These are phyloP conservation scores for Dictyostelium intermedium DNA, from an alignment of 78 protist species.

Conservation along the genomic window DNA sequence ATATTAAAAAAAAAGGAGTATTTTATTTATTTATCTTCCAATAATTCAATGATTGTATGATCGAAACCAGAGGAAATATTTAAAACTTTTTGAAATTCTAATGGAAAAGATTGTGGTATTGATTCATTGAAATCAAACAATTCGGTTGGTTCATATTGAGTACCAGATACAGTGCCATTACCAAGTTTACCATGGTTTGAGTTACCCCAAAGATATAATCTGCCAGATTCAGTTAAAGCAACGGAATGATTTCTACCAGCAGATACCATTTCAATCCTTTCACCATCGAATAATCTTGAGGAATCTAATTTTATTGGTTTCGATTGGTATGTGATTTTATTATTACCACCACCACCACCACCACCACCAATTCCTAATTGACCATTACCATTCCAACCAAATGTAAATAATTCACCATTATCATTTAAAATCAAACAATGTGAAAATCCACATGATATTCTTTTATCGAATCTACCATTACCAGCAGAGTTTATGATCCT, in stretches of 20 bases:
- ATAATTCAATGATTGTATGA: conserved; percentile 13
- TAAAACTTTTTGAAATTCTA: conserved; percentile 12
- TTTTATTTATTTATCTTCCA: background rate
- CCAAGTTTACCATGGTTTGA: conserved; percentile 41
- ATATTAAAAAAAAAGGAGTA: background rate
- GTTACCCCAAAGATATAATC: conserved; percentile 20
- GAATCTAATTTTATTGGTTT: background rate
- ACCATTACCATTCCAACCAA: conserved; percentile 55
- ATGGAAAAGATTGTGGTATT: background rate
- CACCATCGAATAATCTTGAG: background rate
- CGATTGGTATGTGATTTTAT: background rate
- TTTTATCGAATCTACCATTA: background rate
- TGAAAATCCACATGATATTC: conserved; percentile 14
- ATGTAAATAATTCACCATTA: conserved; percentile 21
- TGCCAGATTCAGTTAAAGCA: background rate
- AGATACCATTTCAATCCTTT: background rate
- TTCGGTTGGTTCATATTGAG: background rate
- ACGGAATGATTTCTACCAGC: conserved; percentile 61
- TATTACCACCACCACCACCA: background rate
- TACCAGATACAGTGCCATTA: background rate
- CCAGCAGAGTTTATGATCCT: background rate
- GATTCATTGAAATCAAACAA: conserved; percentile 10
- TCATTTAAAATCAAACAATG: conserved; percentile 2
- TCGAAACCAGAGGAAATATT: conserved; percentile 30
- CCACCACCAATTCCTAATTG: conserved; percentile 12